Evolutionary conservation across 2,329 filamentous ascomycete genomes (phyloP), one percentile per base, ranked within the genome.

Genomic region (Colletotrichum kahawae): DNA sequence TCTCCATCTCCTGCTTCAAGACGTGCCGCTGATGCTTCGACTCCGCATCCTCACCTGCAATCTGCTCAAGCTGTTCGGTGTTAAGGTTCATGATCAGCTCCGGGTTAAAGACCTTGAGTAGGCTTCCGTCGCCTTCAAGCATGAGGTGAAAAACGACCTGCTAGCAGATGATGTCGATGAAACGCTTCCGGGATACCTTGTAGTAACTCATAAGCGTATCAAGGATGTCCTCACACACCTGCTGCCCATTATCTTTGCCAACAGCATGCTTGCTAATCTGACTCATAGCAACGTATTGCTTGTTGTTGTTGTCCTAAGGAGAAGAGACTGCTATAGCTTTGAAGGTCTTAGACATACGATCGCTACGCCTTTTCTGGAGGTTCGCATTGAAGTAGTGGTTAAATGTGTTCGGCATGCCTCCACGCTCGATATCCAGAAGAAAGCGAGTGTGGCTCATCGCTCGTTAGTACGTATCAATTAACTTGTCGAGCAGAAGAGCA

Each of bases 151-250:
- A 87, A 4, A 90, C 83, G 0, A 87, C 90, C 76, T 94, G 92
- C 77, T 88, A 87, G 78, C 87, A 91, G 2, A 95, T 81, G 4
- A 85, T 88, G 77, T 95, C 93, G 2, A 93, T 87, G 73, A 94
- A 93, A 0, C 92, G 88, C 78, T 90, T 90, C 14, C 85, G 85
- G 0, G 91, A 86, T 2, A 93, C 88, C 76, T 81, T 59, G 86
- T 81, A 75, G 21, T 21, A 21, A 21, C 21, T 21, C 3, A 21
- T 21, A 21, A 21, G 21, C 21, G 3, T 21, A 21, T 21, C 3
- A 21, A 21, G 21, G 21, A 21, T 21, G 21, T 21, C 21, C 21
- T 21, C 21, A 21, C 21, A 21, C 3, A 21, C 21, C 21, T 21
- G 21, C 21, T 21, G 21, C 21, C 21, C 3, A 21, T 21, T 21